Base-by-base conservation (phyloP, 495 filamentous ascomycete genomes). In the Neurospora tetraspora region DNA sequence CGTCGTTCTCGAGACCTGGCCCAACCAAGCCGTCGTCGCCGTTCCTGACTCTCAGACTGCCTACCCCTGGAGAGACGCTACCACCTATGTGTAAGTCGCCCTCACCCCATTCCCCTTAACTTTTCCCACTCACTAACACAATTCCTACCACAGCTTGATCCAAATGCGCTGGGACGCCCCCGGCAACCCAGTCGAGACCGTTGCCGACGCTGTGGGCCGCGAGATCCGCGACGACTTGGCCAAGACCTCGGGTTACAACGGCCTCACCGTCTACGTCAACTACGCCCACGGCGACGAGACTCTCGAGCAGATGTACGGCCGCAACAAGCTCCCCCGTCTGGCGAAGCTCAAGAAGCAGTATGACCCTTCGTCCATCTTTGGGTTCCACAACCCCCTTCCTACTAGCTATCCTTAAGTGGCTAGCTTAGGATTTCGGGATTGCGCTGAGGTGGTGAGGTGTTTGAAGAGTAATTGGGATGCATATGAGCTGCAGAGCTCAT, bases 241-340 rank as follows among this genome's bases (percentile, higher is more conserved):
- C 53, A 65, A 34, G 27, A 65, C 53, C 12, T 65, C 53, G 0
- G 81, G 82, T 0, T 81, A 77, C 69, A 37, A 68, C 2, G 70
- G 71, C n/a, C 69, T 81, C 5, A 45, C 75, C 9, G 65, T 75
- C 10, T 83, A 82, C 39, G 73, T 83, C 27, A 81, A 76, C 69
- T 84, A 81, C 70, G 79, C 78, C 6, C 75, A 80, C 53, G 81
- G 83, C 5, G 80, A 85, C 72, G 83, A 85, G 73, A 73, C 61
- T 3, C 69, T 73, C 1, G 79, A 75, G 53, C 70, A 72, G 7
- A 72, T 47, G 27, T 83, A 79, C 36, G 72, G 77, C 1, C 69
- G 70, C 16, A 42, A 71, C 5, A 82, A 84, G 37, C 69, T 84
- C 38, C 73, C 72, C 1, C 70, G 76, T 0, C 69, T 84, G 36